Base-by-base conservation (phyloP, 1,284 basidiomycete genomes). In the Cryptococcus maquisensis region DNA sequence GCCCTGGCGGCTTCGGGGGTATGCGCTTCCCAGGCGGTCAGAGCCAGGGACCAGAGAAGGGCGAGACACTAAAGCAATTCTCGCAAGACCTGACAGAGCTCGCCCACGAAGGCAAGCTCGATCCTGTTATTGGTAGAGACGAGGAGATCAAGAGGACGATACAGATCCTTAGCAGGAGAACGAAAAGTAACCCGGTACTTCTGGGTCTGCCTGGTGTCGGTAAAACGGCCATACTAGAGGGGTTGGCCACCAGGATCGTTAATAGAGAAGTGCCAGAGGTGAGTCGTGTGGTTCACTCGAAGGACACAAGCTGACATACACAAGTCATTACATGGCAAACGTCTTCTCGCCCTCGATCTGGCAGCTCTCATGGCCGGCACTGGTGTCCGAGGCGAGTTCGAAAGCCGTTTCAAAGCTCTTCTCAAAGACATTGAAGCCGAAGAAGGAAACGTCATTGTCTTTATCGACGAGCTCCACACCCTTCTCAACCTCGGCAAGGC, bases 171-270 rank as follows among this genome's bases (percentile, higher is more conserved):
- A 65, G 59, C 37, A 79, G 88, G 42, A 75, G 90, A 64, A 91
- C 89, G 1, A 92, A 93, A 73, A 88, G 85, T 13, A 94, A 94
- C 68, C 92, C 91, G 3, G 89, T 94, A 3, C 65, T 81, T 16
- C 70, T 80, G 9, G 80, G 80, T 23, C 66, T 71, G 20, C 88
- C 89, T 8, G 88, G 88, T 62, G 88, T 91, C 7, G 90, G 91
- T 0, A 95, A 95, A 76, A 95, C 93, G 0, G 90, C 93, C 0
- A 92, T 97, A 55, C 76, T 95, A 36, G 94, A 97, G 77, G 93
- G 75, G 28, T 57, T 97, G 13, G 93, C 92, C 0, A 87, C 85
- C 65, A 81, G 92, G 15, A 93, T 97, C 56, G 84, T 95, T 1
- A 84, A 88, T 7, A 88, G 86, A 68, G 91, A 96, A 71, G 91